phyloP scores from a whole-genome alignment of 768 basidiomycete genomes.

The Gautieria morchelliformis region DNA sequence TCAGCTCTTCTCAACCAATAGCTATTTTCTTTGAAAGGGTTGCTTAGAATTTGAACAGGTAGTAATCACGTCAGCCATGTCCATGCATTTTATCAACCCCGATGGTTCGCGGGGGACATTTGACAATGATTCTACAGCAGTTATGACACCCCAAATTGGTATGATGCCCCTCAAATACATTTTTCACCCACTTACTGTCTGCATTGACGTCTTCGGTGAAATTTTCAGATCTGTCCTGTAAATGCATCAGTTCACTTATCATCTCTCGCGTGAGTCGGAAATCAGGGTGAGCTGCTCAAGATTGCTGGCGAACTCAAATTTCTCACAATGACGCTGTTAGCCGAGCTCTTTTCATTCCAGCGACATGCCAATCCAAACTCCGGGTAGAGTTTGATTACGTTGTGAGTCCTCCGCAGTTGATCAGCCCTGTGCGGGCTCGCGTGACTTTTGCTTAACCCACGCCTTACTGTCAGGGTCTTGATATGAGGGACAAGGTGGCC shows the following conservation, averaged over 20 bases:
- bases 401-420: not conserved
- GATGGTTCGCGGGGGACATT: slow-evolving; percentile 8
- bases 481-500: not conserved
- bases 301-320: not conserved
- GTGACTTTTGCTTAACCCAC: too few relatives aligned
- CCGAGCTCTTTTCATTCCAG: not conserved
- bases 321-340: not conserved
- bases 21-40: not conserved
- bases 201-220: not conserved
- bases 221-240: slow-evolving; percentile 1
- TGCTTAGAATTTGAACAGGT: not conserved
- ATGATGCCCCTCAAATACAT: not conserved
- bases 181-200: not conserved
- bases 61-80: slow-evolving; percentile 1
- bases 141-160: slow-evolving; percentile 4
- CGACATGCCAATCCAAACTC: not conserved
- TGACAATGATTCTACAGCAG: slow-evolving; percentile 1
- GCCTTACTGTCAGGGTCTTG: not conserved
- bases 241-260: not conserved
- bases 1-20: not conserved
- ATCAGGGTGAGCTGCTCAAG: not conserved
- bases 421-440: not conserved
- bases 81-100: slow-evolving; percentile 2
- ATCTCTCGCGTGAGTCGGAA: not conserved
- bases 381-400: slow-evolving; percentile 1